A percentile compares a stretch with the other conserved stretches of the same genome.
These are phyloP conservation scores for Stygiomarasmius scandens DNA, from an alignment of 1,284 basidiomycete species.

Conservation along the genomic window DNA sequence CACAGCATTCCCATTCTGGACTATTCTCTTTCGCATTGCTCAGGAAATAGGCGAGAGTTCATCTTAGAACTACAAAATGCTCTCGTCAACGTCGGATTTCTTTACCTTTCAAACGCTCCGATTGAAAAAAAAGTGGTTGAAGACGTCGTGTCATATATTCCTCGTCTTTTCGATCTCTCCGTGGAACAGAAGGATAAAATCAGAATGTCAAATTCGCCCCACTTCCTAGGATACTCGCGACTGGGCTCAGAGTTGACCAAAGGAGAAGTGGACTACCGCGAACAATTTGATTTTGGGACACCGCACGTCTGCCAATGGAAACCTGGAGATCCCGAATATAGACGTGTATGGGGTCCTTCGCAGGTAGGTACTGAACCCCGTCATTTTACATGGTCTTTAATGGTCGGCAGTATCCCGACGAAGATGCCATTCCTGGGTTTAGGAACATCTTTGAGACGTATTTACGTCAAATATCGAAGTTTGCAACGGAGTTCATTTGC, in stretches of 20 bases:
- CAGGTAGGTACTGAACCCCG: neutral
- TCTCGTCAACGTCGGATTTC: neutral
- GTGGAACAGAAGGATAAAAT: constrained; percentile 61
- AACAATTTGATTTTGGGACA: constrained; percentile 11
- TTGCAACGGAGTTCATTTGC: constrained; percentile 57
- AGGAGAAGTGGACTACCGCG: constrained; percentile 41
- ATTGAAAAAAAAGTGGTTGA: constrained; percentile 46
- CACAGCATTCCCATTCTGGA: constrained; percentile 61
- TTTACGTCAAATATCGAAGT: constrained; percentile 52
- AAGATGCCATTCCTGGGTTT: constrained; percentile 64
- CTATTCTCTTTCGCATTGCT: constrained; percentile 42
- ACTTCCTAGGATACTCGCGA: constrained; percentile 68
- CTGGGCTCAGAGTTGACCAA: constrained; percentile 66
- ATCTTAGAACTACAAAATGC: neutral
- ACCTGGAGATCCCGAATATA: neutral
- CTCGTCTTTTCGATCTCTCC: constrained; percentile 60
- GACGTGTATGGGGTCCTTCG: neutral
- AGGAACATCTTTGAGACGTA: constrained; percentile 51
- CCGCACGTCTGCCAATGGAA: neutral
- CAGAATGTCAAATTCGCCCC: constrained; percentile 61
- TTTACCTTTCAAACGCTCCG: constrained; percentile 32
- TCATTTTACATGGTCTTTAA: neutral
- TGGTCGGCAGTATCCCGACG: constrained; percentile 62
- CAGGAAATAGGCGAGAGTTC: neutral
- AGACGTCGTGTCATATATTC: constrained; percentile 52